Conservation (phyloP, 78 protist genomes). For the Dictyostelium purpureum region DNA sequence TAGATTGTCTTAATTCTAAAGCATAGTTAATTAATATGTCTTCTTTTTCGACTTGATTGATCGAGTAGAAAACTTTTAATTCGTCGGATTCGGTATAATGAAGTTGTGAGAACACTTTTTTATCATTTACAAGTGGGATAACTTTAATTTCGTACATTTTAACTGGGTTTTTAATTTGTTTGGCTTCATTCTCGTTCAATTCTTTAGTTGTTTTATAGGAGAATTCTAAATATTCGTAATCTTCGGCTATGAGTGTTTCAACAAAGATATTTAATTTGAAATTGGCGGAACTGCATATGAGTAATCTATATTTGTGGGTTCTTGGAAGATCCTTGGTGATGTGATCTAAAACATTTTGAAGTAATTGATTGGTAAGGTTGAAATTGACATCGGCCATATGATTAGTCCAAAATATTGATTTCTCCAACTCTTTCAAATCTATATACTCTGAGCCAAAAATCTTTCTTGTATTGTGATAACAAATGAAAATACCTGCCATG, state of each 20-base stretch:
- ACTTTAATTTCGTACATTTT: neutral
- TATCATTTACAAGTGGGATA: neutral
- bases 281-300: neutral
- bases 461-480: slow-evolving; percentile 86
- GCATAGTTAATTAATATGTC: neutral
- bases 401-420: slow-evolving; percentile 10
- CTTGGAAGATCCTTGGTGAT: neutral
- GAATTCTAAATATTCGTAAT: neutral
- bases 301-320: neutral
- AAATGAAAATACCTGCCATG: slow-evolving; percentile 85
- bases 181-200: neutral
- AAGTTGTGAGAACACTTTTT: neutral
- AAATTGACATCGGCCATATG: slow-evolving; percentile 44
- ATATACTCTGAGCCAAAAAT: slow-evolving; percentile 86
- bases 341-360: neutral
- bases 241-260: neutral
- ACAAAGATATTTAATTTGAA: neutral
- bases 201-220: neutral
- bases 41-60: neutral
- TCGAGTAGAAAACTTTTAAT: neutral
- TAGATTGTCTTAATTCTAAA: neutral
- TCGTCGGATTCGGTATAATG: slow-evolving; percentile 3
- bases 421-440: slow-evolving; percentile 54
- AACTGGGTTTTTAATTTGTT: slow-evolving; percentile 51
- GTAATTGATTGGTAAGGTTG: neutral